These are phyloP conservation scores for Tricholoma flavovirens DNA, from an alignment of 768 basidiomycete genomes.

Conservation along the genomic window DNA sequence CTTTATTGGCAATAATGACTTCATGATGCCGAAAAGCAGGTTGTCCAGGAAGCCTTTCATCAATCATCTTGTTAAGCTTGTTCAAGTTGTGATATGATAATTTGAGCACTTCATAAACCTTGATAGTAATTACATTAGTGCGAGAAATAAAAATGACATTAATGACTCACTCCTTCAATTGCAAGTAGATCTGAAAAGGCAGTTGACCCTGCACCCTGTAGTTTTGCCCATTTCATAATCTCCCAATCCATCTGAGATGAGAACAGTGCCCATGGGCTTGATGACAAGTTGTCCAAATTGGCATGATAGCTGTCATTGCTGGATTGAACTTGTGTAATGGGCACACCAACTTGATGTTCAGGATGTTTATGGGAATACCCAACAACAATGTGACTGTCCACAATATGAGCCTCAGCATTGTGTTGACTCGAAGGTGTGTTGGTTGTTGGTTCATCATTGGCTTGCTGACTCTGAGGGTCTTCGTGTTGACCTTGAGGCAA, in stretches of 20 bases:
- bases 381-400: no score
- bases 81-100: slow-evolving; percentile 20
- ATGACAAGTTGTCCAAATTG: no score
- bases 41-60: slow-evolving; percentile 17
- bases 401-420: no score
- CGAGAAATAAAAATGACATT: no score
- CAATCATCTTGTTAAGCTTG: slow-evolving; percentile 24
- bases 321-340: no score
- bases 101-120: slow-evolving; percentile 18
- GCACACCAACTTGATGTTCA: no score
- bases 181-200: slow-evolving; percentile 32
- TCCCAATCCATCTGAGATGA: slow-evolving; percentile 31
- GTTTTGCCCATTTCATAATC: slow-evolving; percentile 34
- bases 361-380: no score
- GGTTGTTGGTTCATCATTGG: background rate
- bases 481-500: no score
- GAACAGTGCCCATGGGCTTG: slow-evolving; percentile 26
- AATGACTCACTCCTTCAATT: slow-evolving; percentile 31
- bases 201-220: slow-evolving; percentile 25
- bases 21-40: slow-evolving; percentile 20
- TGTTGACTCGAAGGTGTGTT: background rate
- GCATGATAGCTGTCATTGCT: no score
- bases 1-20: slow-evolving; percentile 23
- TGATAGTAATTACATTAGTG: no score
- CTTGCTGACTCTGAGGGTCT: no score